Evolutionary conservation across 495 filamentous ascomycete species (phyloP).

Genomic region (Neurospora sp.): DNA sequence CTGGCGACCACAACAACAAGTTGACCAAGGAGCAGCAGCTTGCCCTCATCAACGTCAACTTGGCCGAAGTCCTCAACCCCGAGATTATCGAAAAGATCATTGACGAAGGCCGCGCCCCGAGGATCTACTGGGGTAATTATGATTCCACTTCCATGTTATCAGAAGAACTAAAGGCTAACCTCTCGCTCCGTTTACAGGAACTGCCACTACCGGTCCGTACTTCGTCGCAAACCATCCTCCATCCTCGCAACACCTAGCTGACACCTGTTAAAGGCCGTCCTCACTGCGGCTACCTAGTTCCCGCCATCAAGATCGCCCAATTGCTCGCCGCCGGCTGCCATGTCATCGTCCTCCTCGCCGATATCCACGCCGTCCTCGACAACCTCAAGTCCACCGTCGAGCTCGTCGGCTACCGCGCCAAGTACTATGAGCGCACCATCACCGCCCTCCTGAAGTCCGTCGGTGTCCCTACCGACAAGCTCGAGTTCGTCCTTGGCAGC

Average conservation of each 20-base stretch:
- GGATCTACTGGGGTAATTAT: conserved; percentile 73
- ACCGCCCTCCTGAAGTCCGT: conserved; percentile 57
- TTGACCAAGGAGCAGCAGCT: conserved; percentile 31
- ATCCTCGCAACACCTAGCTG: neutral
- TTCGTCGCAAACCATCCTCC: conserved; percentile 50
- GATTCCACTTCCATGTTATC: neutral
- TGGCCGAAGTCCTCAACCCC: conserved; percentile 75
- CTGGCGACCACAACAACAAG: conserved; percentile 3
- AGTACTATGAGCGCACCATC: conserved; percentile 63
- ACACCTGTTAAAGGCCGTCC: conserved; percentile 12
- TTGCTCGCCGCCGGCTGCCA: conserved; percentile 76
- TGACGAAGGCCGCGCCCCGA: conserved; percentile 57
- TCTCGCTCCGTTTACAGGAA: conserved; percentile 35
- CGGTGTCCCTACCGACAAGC: conserved; percentile 63
- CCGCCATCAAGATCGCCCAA: conserved; percentile 81
- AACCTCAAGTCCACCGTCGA: conserved; percentile 80
- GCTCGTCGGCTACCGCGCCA: conserved; percentile 66
- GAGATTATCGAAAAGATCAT: conserved; percentile 75
- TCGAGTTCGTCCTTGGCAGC: conserved; percentile 77
- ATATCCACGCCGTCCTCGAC: conserved; percentile 73
- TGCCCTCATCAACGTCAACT: conserved; percentile 67
- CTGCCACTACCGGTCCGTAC: conserved; percentile 62
- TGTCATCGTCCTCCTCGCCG: conserved; percentile 72
- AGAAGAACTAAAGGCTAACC: neutral
- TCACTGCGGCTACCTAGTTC: conserved; percentile 62